Evolutionary conservation across 177 flowering plant species (phyloP).

Genomic region (Vitis hybrid): DNA sequence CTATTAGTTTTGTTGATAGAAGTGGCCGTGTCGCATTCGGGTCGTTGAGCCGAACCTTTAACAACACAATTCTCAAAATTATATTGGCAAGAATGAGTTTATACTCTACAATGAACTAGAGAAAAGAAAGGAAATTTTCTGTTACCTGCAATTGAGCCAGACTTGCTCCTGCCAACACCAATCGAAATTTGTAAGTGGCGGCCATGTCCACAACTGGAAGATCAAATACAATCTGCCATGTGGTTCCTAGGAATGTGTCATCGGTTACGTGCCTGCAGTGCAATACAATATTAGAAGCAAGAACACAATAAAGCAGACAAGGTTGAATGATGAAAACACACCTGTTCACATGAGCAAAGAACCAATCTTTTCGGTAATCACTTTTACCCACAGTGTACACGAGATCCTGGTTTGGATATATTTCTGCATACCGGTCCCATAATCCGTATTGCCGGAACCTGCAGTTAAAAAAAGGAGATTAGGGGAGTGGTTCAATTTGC

Average conservation of each 20-base stretch:
- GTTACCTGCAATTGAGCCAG: conserved; percentile 35
- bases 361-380: conserved; percentile 16
- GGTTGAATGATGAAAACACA: background rate
- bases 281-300: background rate
- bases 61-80: background rate
- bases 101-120: too few relatives aligned
- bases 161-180: conserved; percentile 55
- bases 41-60: conserved; percentile 56
- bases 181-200: conserved; percentile 37
- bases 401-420: conserved; percentile 20
- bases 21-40: conserved; percentile 23
- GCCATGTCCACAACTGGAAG: conserved; percentile 13
- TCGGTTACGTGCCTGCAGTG: conserved; percentile 31
- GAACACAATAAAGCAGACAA: too few relatives aligned
- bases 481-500: background rate
- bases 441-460: conserved; percentile 36
- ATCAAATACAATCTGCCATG: conserved; percentile 46
- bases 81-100: too few relatives aligned
- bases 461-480: too few relatives aligned
- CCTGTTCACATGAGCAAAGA: conserved; percentile 25
- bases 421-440: conserved; percentile 21
- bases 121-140: background rate
- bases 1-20: conserved; percentile 52
- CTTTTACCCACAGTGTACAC: conserved; percentile 12
- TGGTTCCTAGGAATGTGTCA: conserved; percentile 27